Conservation (phyloP, 2,329 filamentous ascomycete genomes). For the Drechslerella dactyloides region DNA sequence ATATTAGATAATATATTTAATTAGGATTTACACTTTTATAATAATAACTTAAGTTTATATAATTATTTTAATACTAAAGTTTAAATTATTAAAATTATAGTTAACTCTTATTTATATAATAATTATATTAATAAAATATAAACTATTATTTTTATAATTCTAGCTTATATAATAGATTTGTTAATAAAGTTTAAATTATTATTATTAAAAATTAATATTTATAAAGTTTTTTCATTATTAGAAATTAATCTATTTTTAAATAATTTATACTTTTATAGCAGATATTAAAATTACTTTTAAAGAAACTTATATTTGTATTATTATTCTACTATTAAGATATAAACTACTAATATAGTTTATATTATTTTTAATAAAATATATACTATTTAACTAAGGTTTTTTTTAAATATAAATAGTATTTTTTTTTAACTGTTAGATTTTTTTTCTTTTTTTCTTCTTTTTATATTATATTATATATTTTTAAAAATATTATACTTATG, state of each 20-base stretch:
- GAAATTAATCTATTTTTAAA: not conserved
- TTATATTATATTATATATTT: no score
- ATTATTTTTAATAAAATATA: not conserved
- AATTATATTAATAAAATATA: not conserved
- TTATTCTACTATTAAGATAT: not conserved
- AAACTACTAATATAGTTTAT: not conserved
- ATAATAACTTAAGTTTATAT: slow-evolving; percentile 1
- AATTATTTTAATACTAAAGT: not conserved
- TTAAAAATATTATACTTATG: no score
- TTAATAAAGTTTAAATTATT: not conserved
- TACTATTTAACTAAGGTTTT: no score
- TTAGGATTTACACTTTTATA: not conserved
- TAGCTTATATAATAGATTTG: not conserved
- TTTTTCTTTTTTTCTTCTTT: no score
- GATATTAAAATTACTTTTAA: not conserved
- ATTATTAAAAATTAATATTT: not conserved
- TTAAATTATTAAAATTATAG: not conserved
- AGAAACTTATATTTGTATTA: not conserved
- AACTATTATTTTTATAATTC: not conserved
- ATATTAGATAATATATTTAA: not conserved
- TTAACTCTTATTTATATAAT: no score
- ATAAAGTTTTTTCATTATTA: not conserved
- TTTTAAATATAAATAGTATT: no score
- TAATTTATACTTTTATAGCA: not conserved
- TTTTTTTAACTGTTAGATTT: no score